These are phyloP conservation scores for Lepiota subincarnata DNA, from an alignment of 768 basidiomycete genomes.

Conservation along the genomic window DNA sequence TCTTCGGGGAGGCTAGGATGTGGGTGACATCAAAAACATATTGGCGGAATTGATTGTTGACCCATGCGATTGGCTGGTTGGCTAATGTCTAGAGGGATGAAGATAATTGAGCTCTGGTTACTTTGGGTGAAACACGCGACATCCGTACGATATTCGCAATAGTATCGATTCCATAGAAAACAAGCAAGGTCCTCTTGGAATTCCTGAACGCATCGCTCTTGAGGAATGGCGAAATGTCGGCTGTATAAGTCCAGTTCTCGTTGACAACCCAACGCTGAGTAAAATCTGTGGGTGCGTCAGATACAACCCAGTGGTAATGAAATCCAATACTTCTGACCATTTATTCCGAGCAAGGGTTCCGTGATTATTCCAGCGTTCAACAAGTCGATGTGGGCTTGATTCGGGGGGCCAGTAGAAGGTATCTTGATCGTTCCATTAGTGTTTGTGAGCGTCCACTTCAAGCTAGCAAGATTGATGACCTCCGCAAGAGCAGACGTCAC, in stretches of 20 bases:
- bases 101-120: background rate
- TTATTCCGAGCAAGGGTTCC: conserved; percentile 49
- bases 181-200: conserved; percentile 34
- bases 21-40: conserved; percentile 49
- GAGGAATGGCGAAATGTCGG: conserved; percentile 44
- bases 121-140: background rate
- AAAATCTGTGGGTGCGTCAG: conserved; percentile 32
- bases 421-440: conserved; percentile 51
- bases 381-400: conserved; percentile 50
- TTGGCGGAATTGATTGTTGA: conserved; percentile 55
- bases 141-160: conserved; percentile 48
- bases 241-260: conserved; percentile 59
- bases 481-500: conserved; percentile 12
- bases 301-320: background rate
- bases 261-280: conserved; percentile 51
- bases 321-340: conserved; percentile 32
- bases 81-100: conserved; percentile 37
- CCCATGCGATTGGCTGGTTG: conserved; percentile 51
- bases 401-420: conserved; percentile 45
- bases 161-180: conserved; percentile 57
- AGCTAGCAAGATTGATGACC: conserved; percentile 36
- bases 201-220: conserved; percentile 17
- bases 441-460: conserved; percentile 52
- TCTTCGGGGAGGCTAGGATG: conserved; percentile 29
- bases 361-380: conserved; percentile 48